Conservation (phyloP, 2,329 filamentous ascomycete species). For the Microcera coccophila region DNA sequence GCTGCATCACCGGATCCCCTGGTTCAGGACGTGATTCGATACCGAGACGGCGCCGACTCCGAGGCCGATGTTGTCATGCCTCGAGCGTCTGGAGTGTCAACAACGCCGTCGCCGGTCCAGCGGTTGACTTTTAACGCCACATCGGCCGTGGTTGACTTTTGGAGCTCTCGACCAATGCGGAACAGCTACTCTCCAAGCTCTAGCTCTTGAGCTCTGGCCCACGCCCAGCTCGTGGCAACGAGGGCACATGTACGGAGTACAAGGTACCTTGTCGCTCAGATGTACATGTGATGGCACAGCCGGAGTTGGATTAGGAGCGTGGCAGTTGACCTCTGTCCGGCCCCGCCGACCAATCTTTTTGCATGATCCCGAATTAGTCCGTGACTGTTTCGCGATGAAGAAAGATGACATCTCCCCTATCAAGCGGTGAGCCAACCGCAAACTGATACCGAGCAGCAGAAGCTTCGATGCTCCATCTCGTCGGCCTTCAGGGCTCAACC, state of each 20-base stretch:
- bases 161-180: no score
- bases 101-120: neutral
- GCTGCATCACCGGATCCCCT: slow-evolving; percentile 2
- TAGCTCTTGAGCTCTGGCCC: neutral
- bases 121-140: slow-evolving; percentile 16
- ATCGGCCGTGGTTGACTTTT: slow-evolving; percentile 7
- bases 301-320: slow-evolving; percentile 29
- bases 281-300: slow-evolving; percentile 28
- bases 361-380: neutral
- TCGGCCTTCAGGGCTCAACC: neutral
- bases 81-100: slow-evolving; percentile 1
- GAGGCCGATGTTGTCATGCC: slow-evolving; percentile 16
- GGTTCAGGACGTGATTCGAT: slow-evolving; percentile 12
- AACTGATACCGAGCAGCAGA: no score
- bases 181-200: neutral
- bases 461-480: neutral
- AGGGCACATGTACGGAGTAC: neutral
- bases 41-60: slow-evolving; percentile 13
- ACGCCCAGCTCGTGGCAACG: neutral
- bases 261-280: neutral
- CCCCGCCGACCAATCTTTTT: slow-evolving; percentile 20
- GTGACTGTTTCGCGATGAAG: neutral
- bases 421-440: no score
- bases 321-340: slow-evolving; percentile 29
- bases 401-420: no score